A percentile compares a stretch with the other conserved stretches of the same genome.
phyloP scores from a whole-genome alignment of 768 basidiomycete species.

The Trametes cinnabarina region DNA sequence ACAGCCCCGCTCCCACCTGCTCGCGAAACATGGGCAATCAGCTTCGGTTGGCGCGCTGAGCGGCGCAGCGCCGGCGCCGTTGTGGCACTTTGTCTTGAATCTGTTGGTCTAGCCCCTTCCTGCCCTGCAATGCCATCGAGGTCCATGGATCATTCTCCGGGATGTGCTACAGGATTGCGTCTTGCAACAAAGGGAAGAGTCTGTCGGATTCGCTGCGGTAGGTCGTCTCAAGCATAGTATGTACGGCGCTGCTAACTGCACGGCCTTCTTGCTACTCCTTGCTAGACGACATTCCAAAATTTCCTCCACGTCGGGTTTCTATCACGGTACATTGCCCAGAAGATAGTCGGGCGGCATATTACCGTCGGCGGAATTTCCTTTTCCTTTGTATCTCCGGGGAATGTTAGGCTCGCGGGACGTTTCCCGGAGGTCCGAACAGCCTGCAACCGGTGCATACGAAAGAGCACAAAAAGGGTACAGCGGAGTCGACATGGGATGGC shows the following conservation, averaged over 20 bases:
- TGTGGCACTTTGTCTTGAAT: not conserved
- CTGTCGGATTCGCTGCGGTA: too few relatives aligned
- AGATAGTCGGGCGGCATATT: not conserved
- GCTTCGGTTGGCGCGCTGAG: not conserved
- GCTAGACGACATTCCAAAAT: too few relatives aligned
- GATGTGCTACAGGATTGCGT: not conserved
- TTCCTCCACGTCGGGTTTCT: too few relatives aligned
- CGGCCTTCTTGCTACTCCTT: too few relatives aligned
- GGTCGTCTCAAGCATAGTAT: too few relatives aligned
- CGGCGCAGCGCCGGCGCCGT: not conserved
- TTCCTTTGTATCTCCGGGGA: not conserved
- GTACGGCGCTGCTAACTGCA: too few relatives aligned
- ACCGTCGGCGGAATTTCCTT: not conserved
- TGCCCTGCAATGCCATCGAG: not conserved
- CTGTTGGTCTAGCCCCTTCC: not conserved
- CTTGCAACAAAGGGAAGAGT: too few relatives aligned
- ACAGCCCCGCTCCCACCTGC: slow-evolving; percentile 17
- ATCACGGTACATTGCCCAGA: not conserved
- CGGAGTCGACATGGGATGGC: not conserved
- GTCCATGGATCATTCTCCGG: not conserved
- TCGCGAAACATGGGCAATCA: not conserved
- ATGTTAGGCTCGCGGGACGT: not conserved
- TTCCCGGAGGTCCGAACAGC: not conserved
- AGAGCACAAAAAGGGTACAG: too few relatives aligned
- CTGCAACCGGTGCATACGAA: too few relatives aligned